Base-by-base conservation (phyloP, 805 yeast species). In the Candida maltosa region DNA sequence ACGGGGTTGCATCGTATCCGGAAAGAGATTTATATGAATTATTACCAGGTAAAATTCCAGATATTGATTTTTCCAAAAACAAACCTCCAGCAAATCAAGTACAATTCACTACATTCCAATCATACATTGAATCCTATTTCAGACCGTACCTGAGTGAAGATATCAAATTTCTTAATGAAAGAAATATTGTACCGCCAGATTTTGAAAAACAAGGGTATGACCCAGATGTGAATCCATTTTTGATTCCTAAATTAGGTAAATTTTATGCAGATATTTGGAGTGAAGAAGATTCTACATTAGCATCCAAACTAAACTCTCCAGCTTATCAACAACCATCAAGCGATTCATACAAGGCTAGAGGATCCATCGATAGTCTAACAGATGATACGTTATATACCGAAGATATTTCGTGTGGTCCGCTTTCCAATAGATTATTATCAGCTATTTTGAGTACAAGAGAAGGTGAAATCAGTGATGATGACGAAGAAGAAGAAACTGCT, bases 1-100 rank as follows among this genome's bases (percentile, higher is more conserved):
- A 80, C 49, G 96, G 85, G 3, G 98, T 93, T 11, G 85, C 93
- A 0, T 79, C 89, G n/a, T 93, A 79, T 54, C 98, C 98, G 0
- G 75, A 80, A 21, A 69, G 70, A 26, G 95, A 89, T 52, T 64
- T 93, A 29, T 69, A 77, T 45, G 83, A 79, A 37, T 58, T 83
- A 42, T 65, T 93, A 20, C 96, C 98, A 0, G 99, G 98, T 3
- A 77, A 70, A 23, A 80, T 88, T 17, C 98, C 98, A 8, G 80
- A 85, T 55, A 74, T 72, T 37, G 97, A 93, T 58, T 87, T 86
- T 47, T 81, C 96, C 4, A 78, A 79, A 42, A 77, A 81, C 10
- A 91, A 89, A 51, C 54, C 69, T 4, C 72, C 73, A 3, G 61
- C 87, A 2, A 91, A 87, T 57, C 98, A 93, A 62, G 93, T 91